A percentile compares a stretch with the other conserved stretches of the same genome.
These are phyloP conservation scores for Eucalyptus brandiana DNA, from an alignment of 345 rosid genomes.

Conservation along the genomic window DNA sequence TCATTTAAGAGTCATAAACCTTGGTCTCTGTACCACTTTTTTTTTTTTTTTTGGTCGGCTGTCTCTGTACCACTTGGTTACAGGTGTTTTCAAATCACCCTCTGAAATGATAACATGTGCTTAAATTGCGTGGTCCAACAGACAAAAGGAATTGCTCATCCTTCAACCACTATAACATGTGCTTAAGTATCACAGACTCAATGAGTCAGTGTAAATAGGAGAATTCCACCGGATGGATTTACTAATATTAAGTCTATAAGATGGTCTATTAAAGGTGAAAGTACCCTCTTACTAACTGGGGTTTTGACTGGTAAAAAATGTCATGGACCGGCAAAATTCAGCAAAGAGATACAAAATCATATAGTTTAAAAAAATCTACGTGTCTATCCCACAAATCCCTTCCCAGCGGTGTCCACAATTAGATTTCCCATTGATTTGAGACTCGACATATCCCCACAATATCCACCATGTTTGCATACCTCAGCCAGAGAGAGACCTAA, in stretches of 20 bases:
- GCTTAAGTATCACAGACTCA: neutral
- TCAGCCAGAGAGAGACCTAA: slow-evolving; percentile 51
- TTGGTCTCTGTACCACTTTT: neutral
- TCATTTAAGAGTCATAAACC: neutral
- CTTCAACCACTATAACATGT: neutral
- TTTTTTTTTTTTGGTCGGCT: no score
- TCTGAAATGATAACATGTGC: neutral
- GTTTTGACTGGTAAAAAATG: neutral
- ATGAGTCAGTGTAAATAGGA: neutral
- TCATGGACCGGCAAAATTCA: neutral
- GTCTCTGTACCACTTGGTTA: neutral
- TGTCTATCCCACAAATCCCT: neutral
- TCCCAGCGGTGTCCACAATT: neutral
- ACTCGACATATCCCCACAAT: neutral
- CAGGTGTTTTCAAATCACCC: neutral
- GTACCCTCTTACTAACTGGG: neutral
- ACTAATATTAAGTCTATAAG: neutral
- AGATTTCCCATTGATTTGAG: neutral
- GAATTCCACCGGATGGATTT: neutral
- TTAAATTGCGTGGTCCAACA: neutral
- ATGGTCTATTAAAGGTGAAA: neutral
- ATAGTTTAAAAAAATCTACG: neutral
- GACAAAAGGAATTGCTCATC: neutral
- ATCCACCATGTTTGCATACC: slow-evolving; percentile 10
- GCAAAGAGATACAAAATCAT: neutral